Percentiles rank a stretch among this genome's conserved stretches.
phyloP scores from a whole-genome alignment of 1,284 basidiomycete species.

The Malassezia equina region DNA sequence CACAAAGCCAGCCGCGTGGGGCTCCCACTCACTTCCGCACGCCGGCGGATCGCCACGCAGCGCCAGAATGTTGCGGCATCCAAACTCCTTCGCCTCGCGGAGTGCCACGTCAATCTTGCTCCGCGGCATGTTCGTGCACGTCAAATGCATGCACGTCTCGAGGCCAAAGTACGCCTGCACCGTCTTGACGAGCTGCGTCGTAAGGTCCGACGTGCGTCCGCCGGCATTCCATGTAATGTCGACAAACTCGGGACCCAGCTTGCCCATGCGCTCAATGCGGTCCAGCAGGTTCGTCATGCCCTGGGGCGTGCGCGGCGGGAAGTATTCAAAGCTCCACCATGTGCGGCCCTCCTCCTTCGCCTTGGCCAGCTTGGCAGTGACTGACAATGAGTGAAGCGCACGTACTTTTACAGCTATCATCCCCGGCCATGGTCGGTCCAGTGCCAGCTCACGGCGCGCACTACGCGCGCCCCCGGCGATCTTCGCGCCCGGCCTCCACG shows the following conservation, averaged over 20 bases:
- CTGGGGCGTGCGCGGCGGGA: constrained; percentile 88
- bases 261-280: constrained; percentile 94
- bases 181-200: constrained; percentile 74
- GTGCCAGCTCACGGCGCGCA: neutral
- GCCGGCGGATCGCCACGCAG: constrained; percentile 59
- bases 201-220: constrained; percentile 61
- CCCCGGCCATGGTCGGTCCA: neutral
- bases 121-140: constrained; percentile 59
- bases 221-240: constrained; percentile 99
- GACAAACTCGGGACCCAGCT: constrained; percentile 89
- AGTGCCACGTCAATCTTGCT: constrained; percentile 87
- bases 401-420: constrained; percentile 15
- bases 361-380: constrained; percentile 46
- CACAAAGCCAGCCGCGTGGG: constrained; percentile 41
- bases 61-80: constrained; percentile 89
- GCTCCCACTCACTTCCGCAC: constrained; percentile 52
- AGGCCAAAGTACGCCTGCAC: constrained; percentile 48
- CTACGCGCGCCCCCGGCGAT: neutral
- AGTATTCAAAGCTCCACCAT: constrained; percentile 71
- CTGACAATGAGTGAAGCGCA: constrained; percentile 6
- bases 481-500: constrained; percentile 1
- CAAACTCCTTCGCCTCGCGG: constrained; percentile 78
- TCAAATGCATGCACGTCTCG: constrained; percentile 48
- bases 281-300: constrained; percentile 55
- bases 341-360: constrained; percentile 43